Conservation (phyloP, 345 rosid species). For the Brassica cretica region DNA sequence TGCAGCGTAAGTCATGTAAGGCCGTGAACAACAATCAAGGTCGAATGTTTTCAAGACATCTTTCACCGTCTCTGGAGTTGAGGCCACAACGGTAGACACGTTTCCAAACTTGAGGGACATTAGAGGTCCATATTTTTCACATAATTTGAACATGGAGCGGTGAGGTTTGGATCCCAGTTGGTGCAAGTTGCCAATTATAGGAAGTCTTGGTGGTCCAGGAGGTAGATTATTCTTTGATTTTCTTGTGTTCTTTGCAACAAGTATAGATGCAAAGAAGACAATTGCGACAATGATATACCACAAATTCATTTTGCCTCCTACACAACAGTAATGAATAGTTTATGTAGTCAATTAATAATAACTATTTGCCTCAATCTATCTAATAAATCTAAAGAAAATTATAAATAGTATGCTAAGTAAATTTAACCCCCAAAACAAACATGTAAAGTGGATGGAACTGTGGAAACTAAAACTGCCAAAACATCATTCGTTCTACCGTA, state of each 20-base stretch:
- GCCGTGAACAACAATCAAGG: conserved; percentile 43
- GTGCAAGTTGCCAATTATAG: conserved; percentile 49
- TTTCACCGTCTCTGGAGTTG: conserved; percentile 45
- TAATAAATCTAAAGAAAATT: not conserved
- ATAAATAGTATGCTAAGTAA: not conserved
- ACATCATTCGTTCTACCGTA: not conserved
- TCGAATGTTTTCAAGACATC: conserved; percentile 42
- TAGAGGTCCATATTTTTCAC: conserved; percentile 48
- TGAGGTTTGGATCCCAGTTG: conserved; percentile 46
- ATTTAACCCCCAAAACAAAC: not conserved
- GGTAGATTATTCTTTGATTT: conserved; percentile 30
- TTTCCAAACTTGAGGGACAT: conserved; percentile 48
- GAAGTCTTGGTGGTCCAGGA: conserved; percentile 46
- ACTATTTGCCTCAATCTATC: not conserved
- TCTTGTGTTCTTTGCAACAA: conserved; percentile 19
- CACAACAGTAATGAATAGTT: not conserved
- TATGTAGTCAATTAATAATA: not conserved
- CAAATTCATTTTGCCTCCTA: conserved; percentile 26
- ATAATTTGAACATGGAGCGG: conserved; percentile 34
- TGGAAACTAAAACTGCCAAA: not conserved
- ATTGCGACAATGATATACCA: conserved; percentile 20
- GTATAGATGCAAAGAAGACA: conserved; percentile 15
- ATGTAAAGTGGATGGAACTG: not conserved
- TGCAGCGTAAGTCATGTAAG: conserved; percentile 26
- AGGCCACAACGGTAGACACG: conserved; percentile 43